Evolutionary conservation across 2,329 filamentous ascomycete genomes (phyloP).

Genomic region (Knufia fluminis): DNA sequence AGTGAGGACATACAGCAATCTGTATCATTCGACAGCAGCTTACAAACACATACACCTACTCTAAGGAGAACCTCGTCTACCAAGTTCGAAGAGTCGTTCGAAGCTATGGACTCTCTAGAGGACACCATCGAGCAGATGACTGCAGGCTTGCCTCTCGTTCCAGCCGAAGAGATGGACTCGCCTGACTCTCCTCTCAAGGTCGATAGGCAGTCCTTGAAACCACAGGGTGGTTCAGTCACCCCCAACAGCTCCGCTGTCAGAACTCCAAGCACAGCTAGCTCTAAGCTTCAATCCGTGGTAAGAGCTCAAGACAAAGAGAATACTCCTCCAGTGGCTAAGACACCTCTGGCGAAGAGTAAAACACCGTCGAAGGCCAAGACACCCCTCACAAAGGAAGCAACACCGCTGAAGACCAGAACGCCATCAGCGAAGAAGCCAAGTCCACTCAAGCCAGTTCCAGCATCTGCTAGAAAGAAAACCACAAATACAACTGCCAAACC

Average conservation of each 20-base stretch:
- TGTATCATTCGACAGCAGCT: neutral
- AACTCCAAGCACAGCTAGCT: neutral
- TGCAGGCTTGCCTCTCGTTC: conserved; percentile 28
- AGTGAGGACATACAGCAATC: neutral
- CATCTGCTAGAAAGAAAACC: neutral
- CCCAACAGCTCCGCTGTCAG: conserved; percentile 6
- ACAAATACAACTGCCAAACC: neutral
- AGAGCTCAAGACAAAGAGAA: conserved; percentile 7
- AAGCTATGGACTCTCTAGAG: conserved; percentile 43
- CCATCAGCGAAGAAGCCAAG: neutral
- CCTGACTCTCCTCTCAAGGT: conserved; percentile 24
- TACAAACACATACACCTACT: conserved; percentile 13
- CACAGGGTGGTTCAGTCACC: conserved; percentile 3
- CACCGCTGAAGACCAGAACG: conserved; percentile 1
- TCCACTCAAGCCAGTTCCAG: neutral
- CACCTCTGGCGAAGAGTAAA: neutral
- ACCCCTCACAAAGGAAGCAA: neutral
- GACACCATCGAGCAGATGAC: conserved; percentile 43
- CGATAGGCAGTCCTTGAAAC: conserved; percentile 9
- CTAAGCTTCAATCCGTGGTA: neutral
- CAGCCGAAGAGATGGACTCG: conserved; percentile 12
- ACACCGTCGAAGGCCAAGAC: conserved; percentile 3
- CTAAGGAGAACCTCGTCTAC: conserved; percentile 14
- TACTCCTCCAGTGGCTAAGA: conserved; percentile 4
- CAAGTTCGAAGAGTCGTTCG: conserved; percentile 37